Evolutionary conservation across 345 rosid genomes (phyloP), one percentile per base, ranked within the genome.

Genomic region (Crucihimalaya himalaica): DNA sequence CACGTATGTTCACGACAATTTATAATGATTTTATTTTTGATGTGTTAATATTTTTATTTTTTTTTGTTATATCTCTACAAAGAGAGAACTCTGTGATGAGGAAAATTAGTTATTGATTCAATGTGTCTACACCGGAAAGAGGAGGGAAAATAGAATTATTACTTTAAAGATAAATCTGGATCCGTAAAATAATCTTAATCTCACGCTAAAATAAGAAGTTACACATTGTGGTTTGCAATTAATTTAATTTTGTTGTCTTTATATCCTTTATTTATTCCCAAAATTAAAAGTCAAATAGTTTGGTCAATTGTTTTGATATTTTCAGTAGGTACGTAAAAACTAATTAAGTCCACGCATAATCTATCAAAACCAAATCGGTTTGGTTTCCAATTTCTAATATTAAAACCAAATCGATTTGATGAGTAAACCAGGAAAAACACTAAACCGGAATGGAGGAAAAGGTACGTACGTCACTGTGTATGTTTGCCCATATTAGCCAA

Each of bases 141-240:
- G 4, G 27, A 56, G 40, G 19, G 23, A 50, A 39, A 66, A 19
- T 23, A 48, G 34, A 58, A n/a, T n/a, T n/a, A n/a, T 16, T 18
- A 27, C 11, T 55, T 39, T 37, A 53, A 50, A 59, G 55, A 67
- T 50, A 59, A 59, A 67, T 59, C 0, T 37, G 4, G 20, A 58
- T 21, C 73, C 73, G 63, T 21, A 67, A 59, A 39, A n/a, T 28
- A 37, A 27, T 74, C 78, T 50, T 51, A 29, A n/a, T 74, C 78
- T 29, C 55, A 59, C 21, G 21, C 68, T 75, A 59, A 39, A 67
- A 75, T 51, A 59, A 74, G 67, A 39, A 47, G 37, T 25, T 25
- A 3, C 8, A 43, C 8, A 73, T 34, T 66, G 32, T 65, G 60
- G 35, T 42, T 58, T 50, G 55, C 47, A 42, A 42, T 54, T 20